Base-by-base conservation (phyloP, 148 eudicot genomes). In the Chenopodium formosanum region DNA sequence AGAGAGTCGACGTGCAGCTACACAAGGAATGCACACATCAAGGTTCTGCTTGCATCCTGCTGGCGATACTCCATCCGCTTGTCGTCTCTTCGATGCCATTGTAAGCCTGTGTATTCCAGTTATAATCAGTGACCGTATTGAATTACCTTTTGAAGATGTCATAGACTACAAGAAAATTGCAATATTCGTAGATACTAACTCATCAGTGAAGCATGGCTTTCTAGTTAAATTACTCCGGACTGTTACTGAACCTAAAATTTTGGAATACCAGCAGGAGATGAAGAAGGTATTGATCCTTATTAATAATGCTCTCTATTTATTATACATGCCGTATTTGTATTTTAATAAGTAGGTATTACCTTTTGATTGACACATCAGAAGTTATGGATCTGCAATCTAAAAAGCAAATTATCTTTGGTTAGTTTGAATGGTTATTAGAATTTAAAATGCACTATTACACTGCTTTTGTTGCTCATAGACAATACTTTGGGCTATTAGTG, bases 11-110 rank as follows among this genome's bases (percentile, higher is more conserved):
- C 94, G 99, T 77, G 88, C 85, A 76, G 99, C 99, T 83, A 87
- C 97, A 9, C 97, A 89, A 76, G 99, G 99, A 78, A 96, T 96
- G 99, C 99, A 96, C 83, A 84, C 97, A 2, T 96, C 99, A 70
- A 96, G 90, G 80, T 96, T 96, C 82, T 96, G 99, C 87, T 88
- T 96, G 78, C 99, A 96, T 88, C 99, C 97, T 66, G 99, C 99
- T 79, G 99, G 99, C 75, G 99, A 96, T 86, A 96, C 99, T 79
- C 99, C 99, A 67, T 96, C 99, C 23, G 98, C 99, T n/a, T 94
- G 98, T 84, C 89, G 99, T 69, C 93, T 96, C 46, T 96, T 96
- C 88, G 99, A 96, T 89, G 99, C 99, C 77, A 90, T 96, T 75
- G 98, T 96, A 81, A 96, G 99, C 90, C 84, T 96, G 84, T 96